These are phyloP conservation scores for Triticum turgidum DNA, from an alignment of 176 grass and related monocot genomes.

Conservation along the genomic window DNA sequence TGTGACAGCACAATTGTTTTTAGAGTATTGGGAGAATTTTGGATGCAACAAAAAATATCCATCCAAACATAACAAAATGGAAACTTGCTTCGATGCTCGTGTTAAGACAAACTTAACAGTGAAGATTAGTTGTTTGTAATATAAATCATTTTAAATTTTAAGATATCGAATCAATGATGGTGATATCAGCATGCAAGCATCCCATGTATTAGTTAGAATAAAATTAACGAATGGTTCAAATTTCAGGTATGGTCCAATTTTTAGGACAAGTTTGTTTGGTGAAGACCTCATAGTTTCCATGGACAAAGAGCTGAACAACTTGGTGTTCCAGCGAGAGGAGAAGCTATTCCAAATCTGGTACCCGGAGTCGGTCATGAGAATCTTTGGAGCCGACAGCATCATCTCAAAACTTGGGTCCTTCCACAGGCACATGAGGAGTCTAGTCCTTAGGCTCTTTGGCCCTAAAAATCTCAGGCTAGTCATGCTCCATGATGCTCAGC, in stretches of 20 bases:
- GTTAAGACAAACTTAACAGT: no score
- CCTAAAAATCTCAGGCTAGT: slow-evolving; percentile 29
- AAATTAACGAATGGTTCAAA: no score
- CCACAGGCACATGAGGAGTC: slow-evolving; percentile 41
- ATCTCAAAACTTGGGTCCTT: slow-evolving; percentile 31
- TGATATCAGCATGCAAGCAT: no score
- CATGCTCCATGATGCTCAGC: slow-evolving; percentile 28
- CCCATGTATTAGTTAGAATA: no score
- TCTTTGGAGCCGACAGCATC: slow-evolving; percentile 45
- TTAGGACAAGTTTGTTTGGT: slow-evolving; percentile 42
- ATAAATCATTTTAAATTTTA: no score
- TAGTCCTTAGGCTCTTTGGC: slow-evolving; percentile 47
- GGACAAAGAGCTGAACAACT: slow-evolving; percentile 31
- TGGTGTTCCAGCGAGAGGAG: slow-evolving; percentile 52
- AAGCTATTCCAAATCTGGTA: slow-evolving; percentile 52
- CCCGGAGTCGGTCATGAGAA: slow-evolving; percentile 44
- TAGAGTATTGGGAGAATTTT: no score
- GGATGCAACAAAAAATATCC: no score
- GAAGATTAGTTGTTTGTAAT: no score
- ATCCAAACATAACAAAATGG: no score
- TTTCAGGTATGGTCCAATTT: slow-evolving; percentile 52
- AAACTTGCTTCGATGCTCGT: no score
- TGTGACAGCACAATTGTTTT: no score
- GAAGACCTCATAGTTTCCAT: slow-evolving; percentile 37
- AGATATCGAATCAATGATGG: no score